A percentile compares a stretch with the other conserved stretches of the same genome.
These are phyloP conservation scores for Cocos nucifera DNA, from an alignment of 176 grass and related monocot genomes.

Conservation along the genomic window DNA sequence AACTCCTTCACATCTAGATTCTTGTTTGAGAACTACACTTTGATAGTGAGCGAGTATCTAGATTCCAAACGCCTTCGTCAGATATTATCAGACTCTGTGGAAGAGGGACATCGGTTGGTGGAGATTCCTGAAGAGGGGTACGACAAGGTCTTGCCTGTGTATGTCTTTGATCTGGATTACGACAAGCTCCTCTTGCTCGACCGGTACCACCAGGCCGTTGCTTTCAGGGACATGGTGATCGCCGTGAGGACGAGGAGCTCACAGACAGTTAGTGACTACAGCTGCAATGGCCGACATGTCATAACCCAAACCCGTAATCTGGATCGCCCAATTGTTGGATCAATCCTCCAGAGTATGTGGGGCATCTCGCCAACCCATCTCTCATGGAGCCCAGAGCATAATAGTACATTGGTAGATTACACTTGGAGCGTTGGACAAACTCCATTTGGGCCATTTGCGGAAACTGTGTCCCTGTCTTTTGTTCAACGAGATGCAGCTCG, in stretches of 20 bases:
- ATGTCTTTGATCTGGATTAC: conserved; percentile 86
- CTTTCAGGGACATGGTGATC: conserved; percentile 88
- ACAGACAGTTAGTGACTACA: conserved; percentile 84
- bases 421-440: conserved; percentile 87
- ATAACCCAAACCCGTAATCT: conserved; percentile 75
- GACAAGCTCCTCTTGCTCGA: conserved; percentile 74
- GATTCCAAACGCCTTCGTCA: conserved; percentile 88
- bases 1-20: conserved; percentile 75
- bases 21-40: conserved; percentile 90
- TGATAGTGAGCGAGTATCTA: conserved; percentile 84
- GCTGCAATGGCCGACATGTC: conserved; percentile 78
- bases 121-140: conserved; percentile 44
- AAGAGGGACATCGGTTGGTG: conserved; percentile 51
- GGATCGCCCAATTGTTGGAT: conserved; percentile 65
- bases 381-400: conserved; percentile 71
- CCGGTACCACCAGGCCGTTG: conserved; percentile 71
- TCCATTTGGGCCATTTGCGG: conserved; percentile 87
- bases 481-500: conserved; percentile 83
- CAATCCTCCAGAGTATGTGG: conserved; percentile 92
- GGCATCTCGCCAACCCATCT: conserved; percentile 70
- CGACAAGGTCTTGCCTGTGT: conserved; percentile 64
- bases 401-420: conserved; percentile 61
- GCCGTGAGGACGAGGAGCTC: conserved; percentile 83
- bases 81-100: conserved; percentile 61
- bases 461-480: conserved; percentile 81